Evolutionary conservation across 768 basidiomycete genomes (phyloP), one percentile per base, ranked within the genome.

Genomic region (Leccinum pellstonianum): DNA sequence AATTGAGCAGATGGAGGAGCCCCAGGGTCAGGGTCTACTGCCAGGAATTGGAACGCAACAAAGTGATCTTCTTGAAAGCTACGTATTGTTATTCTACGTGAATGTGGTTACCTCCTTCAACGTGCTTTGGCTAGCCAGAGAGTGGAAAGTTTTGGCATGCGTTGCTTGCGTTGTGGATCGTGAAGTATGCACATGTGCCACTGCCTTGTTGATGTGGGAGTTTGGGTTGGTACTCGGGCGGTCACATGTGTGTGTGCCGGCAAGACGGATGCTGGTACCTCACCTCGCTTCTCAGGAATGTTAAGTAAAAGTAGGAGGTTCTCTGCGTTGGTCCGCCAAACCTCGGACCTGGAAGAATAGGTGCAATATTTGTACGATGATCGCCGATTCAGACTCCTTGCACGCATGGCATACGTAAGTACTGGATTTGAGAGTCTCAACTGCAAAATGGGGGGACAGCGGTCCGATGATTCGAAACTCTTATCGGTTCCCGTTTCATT

Each of bases 121-220:
- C 23, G 9, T 21, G 47, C 23, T 25, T 48, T 25, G 23, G 23
- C 14, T 48, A 25, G 37, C 17, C 17, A 38, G 37, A 17, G 37
- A 38, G 15, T 15, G 37, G 15, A 38, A 38, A 17, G 0, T 0
- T 17, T 38, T 17, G 15, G 15, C 31, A 98, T 83, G 50, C 97
- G 86, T 77, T 99, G 96, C 81, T 99, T 99, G 85, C 97, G 98
- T 77, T 98, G 80, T 98, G 96, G 56, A 95, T 90, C 35, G 86
- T 87, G 75, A 95, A 98, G 68, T 94, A 95, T 35, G 73, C 98
- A 93, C n/a, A 94, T 83, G 61, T 98, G 83, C 70, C 98, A 93
- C 55, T 29, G 29, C 29, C 29, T 81, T 83, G 79, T 98, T 96
- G 69, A 99, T 96, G 95, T 98, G 64, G 5, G 5, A 37, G 37